phyloP scores from a whole-genome alignment of 306 rosid genomes.

The Sechiopsis laciniata region DNA sequence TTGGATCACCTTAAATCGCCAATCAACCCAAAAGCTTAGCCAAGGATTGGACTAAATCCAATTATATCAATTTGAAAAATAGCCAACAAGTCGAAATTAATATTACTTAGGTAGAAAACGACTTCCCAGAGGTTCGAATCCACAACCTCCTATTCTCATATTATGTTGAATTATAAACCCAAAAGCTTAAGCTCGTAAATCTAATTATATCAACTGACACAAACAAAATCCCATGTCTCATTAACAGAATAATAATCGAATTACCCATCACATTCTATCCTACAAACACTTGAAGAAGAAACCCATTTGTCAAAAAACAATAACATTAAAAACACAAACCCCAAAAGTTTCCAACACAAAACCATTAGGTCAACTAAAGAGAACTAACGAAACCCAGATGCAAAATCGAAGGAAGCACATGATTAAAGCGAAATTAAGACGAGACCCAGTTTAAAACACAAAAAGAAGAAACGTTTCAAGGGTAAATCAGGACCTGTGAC shows the following conservation, averaged over 20 bases:
- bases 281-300: not conserved
- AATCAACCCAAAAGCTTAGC: too few species aligned
- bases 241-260: not conserved
- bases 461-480: not conserved
- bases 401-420: not conserved
- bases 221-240: not conserved
- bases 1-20: too few species aligned
- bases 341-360: not conserved
- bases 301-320: too few species aligned
- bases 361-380: not conserved
- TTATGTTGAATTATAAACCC: too few species aligned
- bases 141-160: too few species aligned
- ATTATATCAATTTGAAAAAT: too few species aligned
- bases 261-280: not conserved
- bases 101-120: too few species aligned
- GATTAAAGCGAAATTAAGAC: not conserved
- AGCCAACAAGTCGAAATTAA: too few species aligned
- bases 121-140: too few species aligned
- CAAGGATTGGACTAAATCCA: too few species aligned
- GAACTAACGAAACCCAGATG: not conserved
- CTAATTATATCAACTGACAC: too few species aligned
- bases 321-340: not conserved
- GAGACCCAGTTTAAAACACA: not conserved
- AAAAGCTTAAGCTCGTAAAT: too few species aligned
- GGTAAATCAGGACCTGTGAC: slow-evolving; percentile 49